phyloP scores from a whole-genome alignment of 2,329 filamentous ascomycete species.

The Stagonosporopsis cucurbitacearum region DNA sequence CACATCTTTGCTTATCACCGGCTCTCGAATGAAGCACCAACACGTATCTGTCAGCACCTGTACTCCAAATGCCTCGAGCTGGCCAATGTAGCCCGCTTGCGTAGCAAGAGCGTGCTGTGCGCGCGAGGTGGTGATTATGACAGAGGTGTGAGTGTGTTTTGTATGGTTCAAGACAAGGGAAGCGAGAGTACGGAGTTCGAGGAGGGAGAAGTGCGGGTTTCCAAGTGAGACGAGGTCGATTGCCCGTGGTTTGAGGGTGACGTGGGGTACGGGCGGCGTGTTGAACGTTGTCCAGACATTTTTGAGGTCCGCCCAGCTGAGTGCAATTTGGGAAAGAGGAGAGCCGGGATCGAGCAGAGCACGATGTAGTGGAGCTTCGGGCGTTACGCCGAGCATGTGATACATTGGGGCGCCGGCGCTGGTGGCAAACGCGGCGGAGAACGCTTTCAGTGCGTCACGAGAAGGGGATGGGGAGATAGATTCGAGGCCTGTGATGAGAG shows the following conservation, averaged over 20 bases:
- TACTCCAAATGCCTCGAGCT: slow-evolving; percentile 49
- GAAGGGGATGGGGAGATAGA: not conserved
- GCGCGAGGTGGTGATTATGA: slow-evolving; percentile 25
- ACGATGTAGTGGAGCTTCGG: slow-evolving; percentile 39
- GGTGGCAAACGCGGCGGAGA: slow-evolving; percentile 55
- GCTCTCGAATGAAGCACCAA: slow-evolving; percentile 57
- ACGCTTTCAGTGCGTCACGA: slow-evolving; percentile 51
- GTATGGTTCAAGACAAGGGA: slow-evolving; percentile 35
- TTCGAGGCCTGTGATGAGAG: slow-evolving; percentile 49
- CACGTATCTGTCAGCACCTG: slow-evolving; percentile 55
- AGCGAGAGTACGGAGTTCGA: slow-evolving; percentile 41
- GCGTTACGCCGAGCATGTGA: slow-evolving; percentile 52
- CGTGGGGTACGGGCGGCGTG: not conserved
- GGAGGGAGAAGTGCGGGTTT: slow-evolving; percentile 55
- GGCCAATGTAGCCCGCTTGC: slow-evolving; percentile 37
- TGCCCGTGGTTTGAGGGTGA: not conserved
- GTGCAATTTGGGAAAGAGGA: not conserved
- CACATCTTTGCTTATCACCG: slow-evolving; percentile 40
- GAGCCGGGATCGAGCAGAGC: not conserved
- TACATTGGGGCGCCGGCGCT: slow-evolving; percentile 54
- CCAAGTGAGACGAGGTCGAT: slow-evolving; percentile 54
- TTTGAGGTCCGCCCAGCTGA: slow-evolving; percentile 2
- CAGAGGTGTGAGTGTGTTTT: slow-evolving; percentile 18
- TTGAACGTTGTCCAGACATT: not conserved
- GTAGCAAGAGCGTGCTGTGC: slow-evolving; percentile 24